Base-by-base conservation (phyloP, 768 basidiomycete species). In the Kwoniella sp. region DNA sequence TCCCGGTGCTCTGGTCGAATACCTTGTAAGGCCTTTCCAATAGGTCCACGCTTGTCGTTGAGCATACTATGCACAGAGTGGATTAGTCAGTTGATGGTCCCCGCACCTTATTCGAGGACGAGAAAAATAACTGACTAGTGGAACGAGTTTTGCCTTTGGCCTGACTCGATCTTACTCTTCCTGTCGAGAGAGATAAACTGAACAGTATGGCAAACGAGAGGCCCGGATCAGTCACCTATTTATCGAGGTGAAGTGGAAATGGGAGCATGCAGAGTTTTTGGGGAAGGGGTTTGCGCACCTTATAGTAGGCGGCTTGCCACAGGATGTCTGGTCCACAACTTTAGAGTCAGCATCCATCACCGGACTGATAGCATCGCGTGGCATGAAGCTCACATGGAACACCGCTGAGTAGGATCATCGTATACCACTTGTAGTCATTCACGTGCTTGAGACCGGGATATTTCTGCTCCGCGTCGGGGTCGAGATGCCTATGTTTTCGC, bases 301-400 rank as follows among this genome's bases (percentile, higher is more conserved):
- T 95, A 90, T 92, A 97, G 76, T 98, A 98, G 29, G 93, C 81
- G 30, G 89, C 75, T 83, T 98, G 95, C 95, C 95, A 98, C 34
- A 91, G 85, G 37, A 91, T 82, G 80, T 96, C 94, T 98, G 69
- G 50, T 26, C n/a, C n/a, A n/a, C n/a, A n/a, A 17, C 20, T 0
- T 9, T 5, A 7, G 20, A n/a, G 9, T 31, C 57, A 53, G 13
- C 31, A 22, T 17, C 17, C 11, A 7, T 3, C 12, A 1, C 58
- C 37, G 23, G 22, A n/a, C 47, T 59, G 15, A 25, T 28, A 22
- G n/a, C 22, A 51, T 13, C 15, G 30, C 29, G n/a, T n/a, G n/a
- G n/a, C n/a, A 34, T 12, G 11, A 25, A 2, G 83, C 91, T 76
- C 69, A 96, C 93, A 97, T 63, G 94, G 89, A 48, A 86, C 86